These are phyloP conservation scores for Penicillium brasilianum DNA, from an alignment of 2,329 filamentous ascomycete genomes.

Conservation along the genomic window DNA sequence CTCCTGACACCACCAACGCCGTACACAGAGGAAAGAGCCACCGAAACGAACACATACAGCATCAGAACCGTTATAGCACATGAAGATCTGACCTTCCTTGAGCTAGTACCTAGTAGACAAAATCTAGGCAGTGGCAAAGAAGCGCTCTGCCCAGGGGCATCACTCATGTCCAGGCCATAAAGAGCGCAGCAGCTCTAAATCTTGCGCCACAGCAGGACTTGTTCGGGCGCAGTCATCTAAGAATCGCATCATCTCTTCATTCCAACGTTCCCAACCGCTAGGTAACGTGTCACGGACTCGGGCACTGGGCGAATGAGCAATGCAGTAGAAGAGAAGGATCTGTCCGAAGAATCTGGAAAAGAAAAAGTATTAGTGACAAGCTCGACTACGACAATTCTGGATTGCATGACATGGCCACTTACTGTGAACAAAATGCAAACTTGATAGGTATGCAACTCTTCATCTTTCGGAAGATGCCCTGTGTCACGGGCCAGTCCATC, in stretches of 20 bases:
- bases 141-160: not conserved
- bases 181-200: constrained; percentile 44
- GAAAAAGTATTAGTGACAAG: not conserved
- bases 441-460: constrained; percentile 50
- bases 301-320: constrained; percentile 44
- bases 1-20: not conserved
- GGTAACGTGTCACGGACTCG: constrained; percentile 44
- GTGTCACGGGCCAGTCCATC: constrained; percentile 49
- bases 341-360: constrained; percentile 47
- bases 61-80: not conserved
- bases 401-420: constrained; percentile 15
- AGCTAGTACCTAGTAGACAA: not conserved
- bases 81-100: too few relatives aligned
- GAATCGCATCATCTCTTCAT: constrained; percentile 48
- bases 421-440: constrained; percentile 50
- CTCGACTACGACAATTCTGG: not conserved
- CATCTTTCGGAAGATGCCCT: constrained; percentile 48
- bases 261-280: constrained; percentile 49
- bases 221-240: constrained; percentile 45
- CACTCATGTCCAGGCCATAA: constrained; percentile 32
- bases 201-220: constrained; percentile 48
- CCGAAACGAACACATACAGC: not conserved
- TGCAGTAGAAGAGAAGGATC: constrained; percentile 49
- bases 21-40: not conserved
- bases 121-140: not conserved